phyloP scores from a whole-genome alignment of 2,329 filamentous ascomycete genomes.

The Ploettnerulaceae sp. region DNA sequence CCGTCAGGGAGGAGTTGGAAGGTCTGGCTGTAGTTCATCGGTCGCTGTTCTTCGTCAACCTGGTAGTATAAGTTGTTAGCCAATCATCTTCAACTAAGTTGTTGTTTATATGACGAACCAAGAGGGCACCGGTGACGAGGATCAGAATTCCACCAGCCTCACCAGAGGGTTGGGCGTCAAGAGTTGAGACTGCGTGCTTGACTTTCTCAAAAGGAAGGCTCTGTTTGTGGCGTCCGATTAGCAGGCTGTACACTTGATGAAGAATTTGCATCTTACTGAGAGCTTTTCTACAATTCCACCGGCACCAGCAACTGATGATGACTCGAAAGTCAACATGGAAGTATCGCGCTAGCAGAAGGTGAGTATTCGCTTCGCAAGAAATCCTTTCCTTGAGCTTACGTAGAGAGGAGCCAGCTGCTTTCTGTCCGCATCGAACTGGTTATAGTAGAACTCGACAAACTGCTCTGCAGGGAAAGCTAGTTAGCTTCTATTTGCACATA shows the following conservation, averaged over 20 bases:
- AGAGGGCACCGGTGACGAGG: conserved; percentile 78
- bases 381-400: conserved; percentile 51
- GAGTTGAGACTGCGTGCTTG: conserved; percentile 68
- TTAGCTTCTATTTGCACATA: background rate
- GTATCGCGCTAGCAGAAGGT: conserved; percentile 57
- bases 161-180: conserved; percentile 76
- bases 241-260: background rate
- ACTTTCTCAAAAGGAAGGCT: conserved; percentile 76
- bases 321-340: conserved; percentile 95
- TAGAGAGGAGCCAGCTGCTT: conserved; percentile 65
- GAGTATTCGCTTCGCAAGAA: conserved; percentile 6
- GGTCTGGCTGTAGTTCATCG: conserved; percentile 85
- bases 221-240: conserved; percentile 41
- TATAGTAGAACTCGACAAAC: conserved; percentile 89
- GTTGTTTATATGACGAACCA: conserved; percentile 48
- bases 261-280: conserved; percentile 48
- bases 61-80: conserved; percentile 36
- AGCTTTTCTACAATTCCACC: conserved; percentile 74
- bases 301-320: conserved; percentile 57
- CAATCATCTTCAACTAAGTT: background rate
- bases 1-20: conserved; percentile 77
- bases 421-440: conserved; percentile 74
- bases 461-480: conserved; percentile 52
- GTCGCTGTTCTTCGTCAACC: conserved; percentile 80
- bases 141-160: conserved; percentile 71